A percentile compares a stretch with the other conserved stretches of the same genome.
Evolutionary conservation across 805 yeast species (phyloP).

Genomic region (Osmozyma mogii): DNA sequence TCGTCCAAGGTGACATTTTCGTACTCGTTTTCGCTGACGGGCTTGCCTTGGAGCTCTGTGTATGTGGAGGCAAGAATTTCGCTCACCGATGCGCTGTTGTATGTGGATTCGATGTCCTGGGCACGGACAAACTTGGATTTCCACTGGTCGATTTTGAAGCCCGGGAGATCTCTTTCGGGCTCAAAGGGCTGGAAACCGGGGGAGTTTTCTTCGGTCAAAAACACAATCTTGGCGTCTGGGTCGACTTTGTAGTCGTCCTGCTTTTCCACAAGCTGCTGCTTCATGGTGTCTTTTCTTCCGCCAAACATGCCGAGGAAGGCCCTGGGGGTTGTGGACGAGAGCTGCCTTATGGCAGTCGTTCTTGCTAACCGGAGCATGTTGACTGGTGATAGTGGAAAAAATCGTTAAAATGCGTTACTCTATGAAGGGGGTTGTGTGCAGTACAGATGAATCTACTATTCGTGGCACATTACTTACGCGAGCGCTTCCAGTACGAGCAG

Average conservation of each 20-base stretch:
- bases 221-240: conserved; percentile 24
- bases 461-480: too few relatives aligned
- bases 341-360: conserved; percentile 2
- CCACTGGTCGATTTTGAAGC: conserved; percentile 30
- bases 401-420: too few relatives aligned
- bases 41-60: conserved; percentile 13
- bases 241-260: conserved; percentile 31
- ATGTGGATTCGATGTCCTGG: conserved; percentile 22
- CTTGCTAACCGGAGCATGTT: too few relatives aligned
- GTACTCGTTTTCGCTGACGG: conserved; percentile 6
- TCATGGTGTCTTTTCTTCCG: conserved; percentile 23
- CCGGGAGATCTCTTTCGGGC: conserved; percentile 25
- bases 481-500: too few relatives aligned
- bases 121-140: conserved; percentile 17
- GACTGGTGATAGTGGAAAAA: too few relatives aligned
- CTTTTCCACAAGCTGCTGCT: conserved; percentile 28
- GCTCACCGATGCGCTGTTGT: conserved; percentile 17
- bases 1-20: conserved; percentile 17
- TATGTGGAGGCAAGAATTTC: conserved; percentile 20
- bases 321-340: conserved; percentile 9
- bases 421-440: too few relatives aligned
- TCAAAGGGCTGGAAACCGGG: conserved; percentile 20
- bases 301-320: conserved; percentile 26
- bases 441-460: too few relatives aligned
- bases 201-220: conserved; percentile 29